A percentile compares a stretch with the other conserved stretches of the same genome.
Evolutionary conservation across 495 filamentous ascomycete species (phyloP).

Genomic region (Aspergillus kassunensis): DNA sequence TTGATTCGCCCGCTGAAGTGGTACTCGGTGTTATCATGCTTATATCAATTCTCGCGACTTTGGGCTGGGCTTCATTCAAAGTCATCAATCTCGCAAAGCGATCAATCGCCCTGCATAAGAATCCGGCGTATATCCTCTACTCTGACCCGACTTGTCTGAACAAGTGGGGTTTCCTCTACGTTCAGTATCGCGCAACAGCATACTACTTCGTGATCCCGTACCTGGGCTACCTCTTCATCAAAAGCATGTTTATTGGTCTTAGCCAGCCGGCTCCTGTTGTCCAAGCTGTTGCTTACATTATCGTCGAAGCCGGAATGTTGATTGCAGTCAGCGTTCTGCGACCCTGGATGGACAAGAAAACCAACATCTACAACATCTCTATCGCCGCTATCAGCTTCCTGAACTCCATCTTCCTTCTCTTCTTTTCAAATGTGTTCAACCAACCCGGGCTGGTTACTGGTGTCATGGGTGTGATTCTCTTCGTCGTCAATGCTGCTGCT

Average conservation of each 20-base stretch:
- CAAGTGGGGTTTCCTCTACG: conserved; percentile 98
- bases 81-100: conserved; percentile 85
- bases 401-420: conserved; percentile 79
- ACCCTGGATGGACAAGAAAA: conserved; percentile 99
- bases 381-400: conserved; percentile 88
- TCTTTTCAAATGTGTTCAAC: conserved; percentile 81
- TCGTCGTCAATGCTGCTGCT: conserved; percentile 86
- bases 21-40: conserved; percentile 88
- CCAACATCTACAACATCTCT: conserved; percentile 93
- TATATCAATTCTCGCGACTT: conserved; percentile 69
- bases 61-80: conserved; percentile 87
- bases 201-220: conserved; percentile 95
- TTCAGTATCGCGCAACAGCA: conserved; percentile 92
- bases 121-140: conserved; percentile 95
- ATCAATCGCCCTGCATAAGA: conserved; percentile 88
- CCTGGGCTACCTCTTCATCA: conserved; percentile 74
- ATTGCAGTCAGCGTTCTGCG: conserved; percentile 75
- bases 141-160: conserved; percentile 89
- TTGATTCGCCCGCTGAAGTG: conserved; percentile 83
- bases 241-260: conserved; percentile 88
- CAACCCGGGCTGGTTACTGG: conserved; percentile 86
- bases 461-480: conserved; percentile 92
- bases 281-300: conserved; percentile 79
- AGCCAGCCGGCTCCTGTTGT: conserved; percentile 67
- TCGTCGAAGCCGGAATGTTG: conserved; percentile 80